Base-by-base conservation (phyloP, 2,329 filamentous ascomycete genomes). In the Exophiala dermatitidis region DNA sequence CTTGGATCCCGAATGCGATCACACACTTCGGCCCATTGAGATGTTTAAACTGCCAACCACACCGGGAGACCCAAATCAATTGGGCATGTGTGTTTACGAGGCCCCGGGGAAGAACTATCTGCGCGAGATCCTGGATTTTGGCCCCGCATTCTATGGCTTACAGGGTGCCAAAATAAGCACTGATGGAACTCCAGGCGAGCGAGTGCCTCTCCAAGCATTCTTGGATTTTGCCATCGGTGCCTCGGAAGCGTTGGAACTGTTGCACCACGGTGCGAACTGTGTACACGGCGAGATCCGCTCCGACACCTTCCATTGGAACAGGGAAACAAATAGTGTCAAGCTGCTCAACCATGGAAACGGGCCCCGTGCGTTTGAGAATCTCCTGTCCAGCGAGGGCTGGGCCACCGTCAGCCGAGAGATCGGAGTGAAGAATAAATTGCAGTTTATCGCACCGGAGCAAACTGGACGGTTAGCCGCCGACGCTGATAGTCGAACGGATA, bases 381-480 rank as follows among this genome's bases (percentile, higher is more conserved):
- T 90, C 3, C 75, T 97, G 42, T 79, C 76, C 5, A 91, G 88
- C 63, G 85, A 86, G 19, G 90, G 90, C 33, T 97, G 91, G 91
- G 87, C 85, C 7, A 80, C 80, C 0, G 72, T 96, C 6, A 91
- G 88, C 8, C 85, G 86, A 55, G 88, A 96, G 67, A 72, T 90
- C 5, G 90, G 90, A 1, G 88, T 90, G 38, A 90, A 89, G 70
- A 85, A 90, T 66, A 95, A 95, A 69, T 75, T 97, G 19, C 82
- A 90, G 48, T 96, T 89, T 66, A 94, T 96, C 66, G 91, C 90
- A 44, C 90, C 91, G 0, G 91, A 97, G 67, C 91, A 96, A 73
- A 96, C 91, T 2, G 91, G 91, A 9, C 84, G 91, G 19, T 86
- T 96, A 79, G 88, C 90, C 2, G 89, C 88, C 2, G 90, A 96